These are phyloP conservation scores for Striga asiatica DNA, from an alignment of 257 asterid species.

Conservation along the genomic window DNA sequence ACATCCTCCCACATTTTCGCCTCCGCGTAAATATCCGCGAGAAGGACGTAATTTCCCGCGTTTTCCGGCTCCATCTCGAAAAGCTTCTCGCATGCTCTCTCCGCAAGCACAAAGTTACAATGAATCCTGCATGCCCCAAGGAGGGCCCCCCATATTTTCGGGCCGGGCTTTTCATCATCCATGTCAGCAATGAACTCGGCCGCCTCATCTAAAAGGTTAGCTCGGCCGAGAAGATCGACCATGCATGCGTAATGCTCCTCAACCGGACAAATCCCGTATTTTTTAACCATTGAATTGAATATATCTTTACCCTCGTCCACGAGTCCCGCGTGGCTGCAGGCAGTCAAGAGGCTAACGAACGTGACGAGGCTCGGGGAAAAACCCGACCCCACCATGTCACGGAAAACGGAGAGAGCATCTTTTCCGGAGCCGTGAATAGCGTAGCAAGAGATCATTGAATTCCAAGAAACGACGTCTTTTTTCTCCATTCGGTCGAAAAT, in stretches of 20 bases:
- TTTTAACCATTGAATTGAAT: no score
- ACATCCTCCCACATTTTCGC: conserved; percentile 86
- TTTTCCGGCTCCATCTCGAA: conserved; percentile 80
- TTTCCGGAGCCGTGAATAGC: conserved; percentile 67
- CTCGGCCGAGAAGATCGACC: conserved; percentile 94
- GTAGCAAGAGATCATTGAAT: conserved; percentile 71
- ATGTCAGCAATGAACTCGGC: conserved; percentile 53
- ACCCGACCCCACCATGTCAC: conserved; percentile 54
- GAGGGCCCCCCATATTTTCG: conserved; percentile 81
- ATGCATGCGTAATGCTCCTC: no score
- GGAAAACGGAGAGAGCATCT: conserved; percentile 43
- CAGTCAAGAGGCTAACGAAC: conserved; percentile 72
- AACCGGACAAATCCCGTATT: no score
- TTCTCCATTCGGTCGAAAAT: conserved; percentile 57
- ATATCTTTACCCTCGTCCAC: conserved; percentile 64
- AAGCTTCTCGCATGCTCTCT: conserved; percentile 55
- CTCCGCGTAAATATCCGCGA: conserved; percentile 73
- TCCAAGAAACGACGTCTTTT: conserved; percentile 75
- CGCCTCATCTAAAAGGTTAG: conserved; percentile 68
- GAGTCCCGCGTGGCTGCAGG: conserved; percentile 90
- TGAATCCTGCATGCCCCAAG: conserved; percentile 87
- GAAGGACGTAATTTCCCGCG: conserved; percentile 87
- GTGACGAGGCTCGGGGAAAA: conserved; percentile 61
- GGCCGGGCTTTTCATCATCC: conserved; percentile 73
- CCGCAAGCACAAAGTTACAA: conserved; percentile 65